These are phyloP conservation scores for Protomyces pachydermus DNA, from an alignment of 1,139 yeast species.

Conservation along the genomic window DNA sequence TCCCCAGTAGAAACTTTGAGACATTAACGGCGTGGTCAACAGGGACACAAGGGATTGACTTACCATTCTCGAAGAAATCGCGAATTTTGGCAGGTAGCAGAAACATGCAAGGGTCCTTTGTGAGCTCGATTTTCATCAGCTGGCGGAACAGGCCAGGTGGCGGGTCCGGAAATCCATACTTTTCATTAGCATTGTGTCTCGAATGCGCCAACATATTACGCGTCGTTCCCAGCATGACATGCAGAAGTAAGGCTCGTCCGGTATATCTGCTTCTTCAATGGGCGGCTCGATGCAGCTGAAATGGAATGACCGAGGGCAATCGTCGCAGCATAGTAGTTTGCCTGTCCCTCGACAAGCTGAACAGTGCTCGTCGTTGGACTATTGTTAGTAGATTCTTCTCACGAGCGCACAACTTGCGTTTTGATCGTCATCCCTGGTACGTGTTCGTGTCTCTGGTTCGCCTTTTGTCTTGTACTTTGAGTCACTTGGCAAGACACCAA, in stretches of 20 bases:
- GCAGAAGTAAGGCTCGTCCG: constrained; percentile 82
- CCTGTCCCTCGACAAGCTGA: constrained; percentile 85
- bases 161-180: constrained; percentile 20
- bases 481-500: constrained; percentile 12
- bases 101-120: constrained; percentile 67
- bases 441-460: constrained; percentile 5
- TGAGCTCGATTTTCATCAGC: constrained; percentile 54
- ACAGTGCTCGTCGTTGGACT: constrained; percentile 75
- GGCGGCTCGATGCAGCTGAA: constrained; percentile 92
- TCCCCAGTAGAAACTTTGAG: constrained; percentile 47
- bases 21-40: too few relatives aligned
- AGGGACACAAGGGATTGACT: neutral
- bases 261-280: constrained; percentile 62
- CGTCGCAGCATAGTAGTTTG: constrained; percentile 83
- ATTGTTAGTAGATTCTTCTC: neutral
- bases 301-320: constrained; percentile 88
- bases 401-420: neutral
- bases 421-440: constrained; percentile 10
- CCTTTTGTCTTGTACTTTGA: neutral
- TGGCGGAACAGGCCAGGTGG: constrained; percentile 53
- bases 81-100: constrained; percentile 63
- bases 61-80: constrained; percentile 69
- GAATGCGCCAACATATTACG: constrained; percentile 27
- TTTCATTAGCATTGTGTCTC: neutral
- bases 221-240: constrained; percentile 51